Evolutionary conservation across 306 rosid genomes (phyloP).

Genomic region (Delonix regia): DNA sequence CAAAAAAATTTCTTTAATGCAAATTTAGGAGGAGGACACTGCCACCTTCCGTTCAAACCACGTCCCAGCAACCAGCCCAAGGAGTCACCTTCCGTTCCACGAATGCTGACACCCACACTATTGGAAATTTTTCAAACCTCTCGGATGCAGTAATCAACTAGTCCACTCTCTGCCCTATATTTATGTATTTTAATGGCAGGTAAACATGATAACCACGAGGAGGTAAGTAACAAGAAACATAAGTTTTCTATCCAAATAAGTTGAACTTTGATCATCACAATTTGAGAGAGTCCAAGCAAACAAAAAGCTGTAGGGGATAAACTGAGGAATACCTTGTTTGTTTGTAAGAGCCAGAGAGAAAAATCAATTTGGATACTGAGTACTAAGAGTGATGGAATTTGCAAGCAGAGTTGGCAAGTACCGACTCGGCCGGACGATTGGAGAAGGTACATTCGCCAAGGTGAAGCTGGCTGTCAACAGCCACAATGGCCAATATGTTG

Average conservation of each 20-base stretch:
- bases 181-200: neutral
- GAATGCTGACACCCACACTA: neutral
- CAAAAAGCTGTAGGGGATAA: neutral
- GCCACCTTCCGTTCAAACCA: conserved; percentile 46
- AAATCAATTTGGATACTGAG: neutral
- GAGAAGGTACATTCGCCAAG: conserved; percentile 86
- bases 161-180: neutral
- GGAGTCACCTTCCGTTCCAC: conserved; percentile 17
- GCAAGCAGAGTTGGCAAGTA: conserved; percentile 61
- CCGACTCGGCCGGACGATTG: conserved; percentile 62
- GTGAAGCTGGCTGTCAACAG: conserved; percentile 63
- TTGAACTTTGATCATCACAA: neutral
- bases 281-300: neutral
- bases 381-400: conserved; percentile 51
- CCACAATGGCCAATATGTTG: conserved; percentile 57
- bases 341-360: neutral
- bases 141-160: neutral
- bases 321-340: neutral
- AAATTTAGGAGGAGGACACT: neutral
- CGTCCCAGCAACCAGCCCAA: conserved; percentile 10
- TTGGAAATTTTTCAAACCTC: neutral
- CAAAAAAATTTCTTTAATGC: too few relatives aligned
- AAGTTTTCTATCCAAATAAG: conserved; percentile 1
- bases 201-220: neutral
- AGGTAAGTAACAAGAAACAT: neutral